A percentile compares a stretch with the other conserved stretches of the same genome.
Evolutionary conservation across 2,329 filamentous ascomycete species (phyloP).

Genomic region (Curvularia sp.): DNA sequence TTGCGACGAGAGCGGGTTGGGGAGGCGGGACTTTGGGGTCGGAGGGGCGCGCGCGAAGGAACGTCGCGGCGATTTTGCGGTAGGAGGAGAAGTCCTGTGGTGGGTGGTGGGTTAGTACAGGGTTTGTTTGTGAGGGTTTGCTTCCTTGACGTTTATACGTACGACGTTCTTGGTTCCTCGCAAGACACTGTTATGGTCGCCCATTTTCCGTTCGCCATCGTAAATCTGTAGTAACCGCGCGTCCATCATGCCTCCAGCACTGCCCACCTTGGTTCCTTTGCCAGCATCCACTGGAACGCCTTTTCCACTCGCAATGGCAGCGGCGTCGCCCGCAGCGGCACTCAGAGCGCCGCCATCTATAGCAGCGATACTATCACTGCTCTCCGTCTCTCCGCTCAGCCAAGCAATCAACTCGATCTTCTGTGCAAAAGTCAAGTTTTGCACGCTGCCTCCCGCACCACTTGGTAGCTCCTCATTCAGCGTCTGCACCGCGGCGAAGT

Average conservation of each 20-base stretch:
- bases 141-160: constrained; percentile 42
- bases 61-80: constrained; percentile 80
- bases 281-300: constrained; percentile 48
- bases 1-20: constrained; percentile 48
- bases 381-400: constrained; percentile 80
- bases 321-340: constrained; percentile 58
- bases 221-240: constrained; percentile 87
- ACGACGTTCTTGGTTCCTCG: constrained; percentile 89
- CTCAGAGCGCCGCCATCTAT: constrained; percentile 67
- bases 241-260: constrained; percentile 63
- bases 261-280: constrained; percentile 48
- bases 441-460: constrained; percentile 71
- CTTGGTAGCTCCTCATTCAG: constrained; percentile 77
- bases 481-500: constrained; percentile 81
- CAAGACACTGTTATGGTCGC: constrained; percentile 87
- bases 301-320: constrained; percentile 59
- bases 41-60: constrained; percentile 65
- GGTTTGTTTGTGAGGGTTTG: no score
- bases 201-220: constrained; percentile 87
- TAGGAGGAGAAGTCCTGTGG: constrained; percentile 89
- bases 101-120: constrained; percentile 13
- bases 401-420: constrained; percentile 90
- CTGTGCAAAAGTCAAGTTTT: constrained; percentile 91
- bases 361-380: constrained; percentile 91
- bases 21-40: constrained; percentile 46